Evolutionary conservation across 805 yeast species (phyloP).

Genomic region (Kodamaea hsintzibuensis): DNA sequence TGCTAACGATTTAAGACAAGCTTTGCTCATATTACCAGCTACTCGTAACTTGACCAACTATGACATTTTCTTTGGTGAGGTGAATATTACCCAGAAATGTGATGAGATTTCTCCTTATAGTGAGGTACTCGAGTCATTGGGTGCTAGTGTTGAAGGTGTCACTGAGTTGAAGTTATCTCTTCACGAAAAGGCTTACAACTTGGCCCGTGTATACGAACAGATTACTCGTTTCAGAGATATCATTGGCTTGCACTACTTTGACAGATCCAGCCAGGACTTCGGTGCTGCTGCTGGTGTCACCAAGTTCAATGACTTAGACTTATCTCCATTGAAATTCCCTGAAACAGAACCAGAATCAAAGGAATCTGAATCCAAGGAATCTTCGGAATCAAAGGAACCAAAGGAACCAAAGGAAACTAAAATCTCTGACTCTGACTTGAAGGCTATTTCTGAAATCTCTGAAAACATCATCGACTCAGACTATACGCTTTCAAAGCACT

Average conservation of each 20-base stretch:
- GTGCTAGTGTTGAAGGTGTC: conserved; percentile 17
- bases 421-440: conserved; percentile 13
- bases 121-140: conserved; percentile 28
- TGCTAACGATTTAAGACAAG: conserved; percentile 56
- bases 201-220: conserved; percentile 61
- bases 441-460: conserved; percentile 11
- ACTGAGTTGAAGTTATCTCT: conserved; percentile 44
- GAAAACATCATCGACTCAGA: conserved; percentile 6
- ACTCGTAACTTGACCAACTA: conserved; percentile 65
- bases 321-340: conserved; percentile 31
- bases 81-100: conserved; percentile 29
- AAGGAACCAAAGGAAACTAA: conserved; percentile 5
- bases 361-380: conserved; percentile 19
- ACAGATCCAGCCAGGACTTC: conserved; percentile 44
- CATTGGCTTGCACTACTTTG: conserved; percentile 50
- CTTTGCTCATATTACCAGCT: conserved; percentile 56
- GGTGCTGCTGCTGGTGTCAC: conserved; percentile 51
- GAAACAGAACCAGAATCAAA: conserved; percentile 14
- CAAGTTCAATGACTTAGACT: conserved; percentile 42
- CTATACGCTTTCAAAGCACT: conserved; percentile 16
- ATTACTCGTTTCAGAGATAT: conserved; percentile 61
- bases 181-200: conserved; percentile 59
- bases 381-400: conserved; percentile 12
- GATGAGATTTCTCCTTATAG: conserved; percentile 20
- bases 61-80: conserved; percentile 41